phyloP scores from a whole-genome alignment of 805 yeast species.

The Candida ascalaphidarum region DNA sequence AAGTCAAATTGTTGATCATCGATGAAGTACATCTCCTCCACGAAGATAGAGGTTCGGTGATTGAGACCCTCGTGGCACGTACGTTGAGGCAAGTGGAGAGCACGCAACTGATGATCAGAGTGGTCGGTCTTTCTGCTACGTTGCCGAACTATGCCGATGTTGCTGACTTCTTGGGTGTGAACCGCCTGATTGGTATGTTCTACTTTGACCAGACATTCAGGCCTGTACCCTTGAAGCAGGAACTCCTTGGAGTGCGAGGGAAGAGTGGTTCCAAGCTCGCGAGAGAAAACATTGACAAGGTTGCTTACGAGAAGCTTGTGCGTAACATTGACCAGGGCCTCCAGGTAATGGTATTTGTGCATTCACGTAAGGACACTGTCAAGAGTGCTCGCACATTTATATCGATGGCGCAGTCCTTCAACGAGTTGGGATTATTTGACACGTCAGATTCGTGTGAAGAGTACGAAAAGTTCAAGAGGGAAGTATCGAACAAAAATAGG shows the following conservation, averaged over 20 bases:
- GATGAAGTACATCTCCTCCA: slow-evolving; percentile 96
- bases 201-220: slow-evolving; percentile 89
- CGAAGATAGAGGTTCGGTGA: slow-evolving; percentile 97
- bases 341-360: slow-evolving; percentile 96
- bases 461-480: slow-evolving; percentile 45
- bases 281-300: slow-evolving; percentile 64
- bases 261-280: slow-evolving; percentile 71
- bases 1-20: slow-evolving; percentile 78
- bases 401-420: slow-evolving; percentile 53
- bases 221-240: slow-evolving; percentile 89
- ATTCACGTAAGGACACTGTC: slow-evolving; percentile 87
- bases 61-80: slow-evolving; percentile 90
- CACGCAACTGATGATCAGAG: slow-evolving; percentile 86
- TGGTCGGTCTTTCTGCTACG: slow-evolving; percentile 92
- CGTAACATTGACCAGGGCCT: slow-evolving; percentile 61
- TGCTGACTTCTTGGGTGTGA: slow-evolving; percentile 90
- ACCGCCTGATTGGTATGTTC: slow-evolving; percentile 84
- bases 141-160: slow-evolving; percentile 88
- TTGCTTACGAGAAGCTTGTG: slow-evolving; percentile 67
- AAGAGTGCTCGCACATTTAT: slow-evolving; percentile 73
- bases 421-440: slow-evolving; percentile 52
- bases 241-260: slow-evolving; percentile 78
- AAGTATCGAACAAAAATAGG: slow-evolving; percentile 57
- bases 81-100: slow-evolving; percentile 93
- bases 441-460: slow-evolving; percentile 33